phyloP scores from a whole-genome alignment of 1,139 yeast genomes.

The Geotrichum reessii region DNA sequence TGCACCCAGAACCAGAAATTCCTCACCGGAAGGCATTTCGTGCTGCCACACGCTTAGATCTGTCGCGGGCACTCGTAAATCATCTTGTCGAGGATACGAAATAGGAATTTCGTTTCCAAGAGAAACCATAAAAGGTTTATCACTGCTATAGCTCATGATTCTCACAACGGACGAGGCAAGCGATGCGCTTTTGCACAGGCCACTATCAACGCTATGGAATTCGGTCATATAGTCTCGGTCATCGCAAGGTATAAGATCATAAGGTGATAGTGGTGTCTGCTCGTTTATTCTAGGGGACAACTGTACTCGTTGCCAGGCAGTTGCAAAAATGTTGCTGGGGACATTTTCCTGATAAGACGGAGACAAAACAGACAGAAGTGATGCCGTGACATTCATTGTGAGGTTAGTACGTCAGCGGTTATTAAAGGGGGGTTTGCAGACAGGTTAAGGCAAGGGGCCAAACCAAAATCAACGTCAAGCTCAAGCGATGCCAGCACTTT shows the following conservation, averaged over 20 bases:
- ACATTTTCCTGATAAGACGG: background rate
- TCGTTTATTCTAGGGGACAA: background rate
- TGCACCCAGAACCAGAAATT: background rate
- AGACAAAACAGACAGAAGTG: background rate
- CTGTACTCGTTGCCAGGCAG: background rate
- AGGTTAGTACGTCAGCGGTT: background rate
- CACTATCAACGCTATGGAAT: constrained; percentile 5
- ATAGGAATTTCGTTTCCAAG: constrained; percentile 12
- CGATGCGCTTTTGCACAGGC: constrained; percentile 7
- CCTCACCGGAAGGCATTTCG: background rate
- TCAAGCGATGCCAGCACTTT: background rate
- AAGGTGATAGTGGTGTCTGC: background rate
- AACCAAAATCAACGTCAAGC: background rate
- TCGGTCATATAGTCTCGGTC: constrained; percentile 10
- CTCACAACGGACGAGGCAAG: constrained; percentile 11
- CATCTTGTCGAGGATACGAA: background rate
- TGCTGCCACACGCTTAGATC: background rate
- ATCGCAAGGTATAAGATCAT: constrained; percentile 10
- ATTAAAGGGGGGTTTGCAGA: background rate
- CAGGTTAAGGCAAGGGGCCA: background rate
- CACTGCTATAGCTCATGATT: background rate
- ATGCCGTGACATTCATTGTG: background rate
- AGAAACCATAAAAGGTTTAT: background rate
- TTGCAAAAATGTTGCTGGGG: background rate
- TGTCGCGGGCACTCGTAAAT: background rate